A percentile compares a stretch with the other conserved stretches of the same genome.
These are phyloP conservation scores for Arxiozyma bovina DNA, from an alignment of 1,139 yeast species.

Conservation along the genomic window DNA sequence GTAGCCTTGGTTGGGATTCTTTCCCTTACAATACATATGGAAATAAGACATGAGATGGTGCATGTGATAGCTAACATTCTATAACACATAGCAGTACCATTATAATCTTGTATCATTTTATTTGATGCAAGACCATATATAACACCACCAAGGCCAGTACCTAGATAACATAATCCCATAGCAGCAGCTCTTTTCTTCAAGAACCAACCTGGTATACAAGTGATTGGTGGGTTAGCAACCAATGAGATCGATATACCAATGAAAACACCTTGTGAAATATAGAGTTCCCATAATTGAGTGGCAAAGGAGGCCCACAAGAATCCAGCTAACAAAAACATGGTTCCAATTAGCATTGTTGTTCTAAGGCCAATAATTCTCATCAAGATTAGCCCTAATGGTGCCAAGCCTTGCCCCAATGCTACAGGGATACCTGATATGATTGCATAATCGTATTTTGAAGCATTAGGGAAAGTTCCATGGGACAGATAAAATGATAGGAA, in stretches of 20 bases:
- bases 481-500: conserved; percentile 42
- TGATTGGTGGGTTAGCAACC: conserved; percentile 50
- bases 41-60: conserved; percentile 31
- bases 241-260: conserved; percentile 55
- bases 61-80: conserved; percentile 46
- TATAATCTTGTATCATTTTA: conserved; percentile 38
- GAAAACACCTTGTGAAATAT: conserved; percentile 58
- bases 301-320: conserved; percentile 59
- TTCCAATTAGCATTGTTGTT: conserved; percentile 40
- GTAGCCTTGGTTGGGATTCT: conserved; percentile 35
- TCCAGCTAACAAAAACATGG: conserved; percentile 45
- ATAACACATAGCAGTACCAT: conserved; percentile 59
- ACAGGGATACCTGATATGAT: conserved; percentile 55
- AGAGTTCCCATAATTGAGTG: conserved; percentile 52
- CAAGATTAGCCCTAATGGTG: conserved; percentile 37
- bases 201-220: conserved; percentile 56
- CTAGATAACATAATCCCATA: conserved; percentile 46
- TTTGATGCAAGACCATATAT: conserved; percentile 32
- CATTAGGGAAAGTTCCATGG: conserved; percentile 42
- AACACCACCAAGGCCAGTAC: conserved; percentile 54
- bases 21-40: conserved; percentile 41
- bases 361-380: conserved; percentile 35
- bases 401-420: conserved; percentile 44
- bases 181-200: conserved; percentile 48
- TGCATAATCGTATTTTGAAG: conserved; percentile 49